Evolutionary conservation across 169 alveolate species (phyloP).

Genomic region (Babesia caballi): DNA sequence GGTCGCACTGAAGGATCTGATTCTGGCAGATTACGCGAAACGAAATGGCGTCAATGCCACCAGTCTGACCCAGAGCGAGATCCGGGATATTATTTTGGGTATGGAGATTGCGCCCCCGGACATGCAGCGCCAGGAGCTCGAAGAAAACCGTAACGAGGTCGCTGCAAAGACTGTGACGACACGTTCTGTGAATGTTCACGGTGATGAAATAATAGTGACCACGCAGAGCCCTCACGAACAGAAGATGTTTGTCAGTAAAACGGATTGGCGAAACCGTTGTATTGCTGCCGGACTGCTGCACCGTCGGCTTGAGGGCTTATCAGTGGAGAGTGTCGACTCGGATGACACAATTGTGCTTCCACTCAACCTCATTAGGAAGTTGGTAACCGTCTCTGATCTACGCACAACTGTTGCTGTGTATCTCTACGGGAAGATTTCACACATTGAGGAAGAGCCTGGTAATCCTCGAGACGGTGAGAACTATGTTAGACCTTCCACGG

Average conservation of each 20-base stretch:
- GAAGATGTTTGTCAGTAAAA: slow-evolving; percentile 92
- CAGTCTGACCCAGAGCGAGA: slow-evolving; percentile 98
- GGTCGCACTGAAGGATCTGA: slow-evolving; percentile 96
- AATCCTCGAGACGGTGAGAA: too few species aligned
- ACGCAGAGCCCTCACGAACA: slow-evolving; percentile 98
- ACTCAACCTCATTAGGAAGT: slow-evolving; percentile 94
- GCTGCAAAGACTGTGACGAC: slow-evolving; percentile 87
- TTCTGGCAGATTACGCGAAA: slow-evolving; percentile 98
- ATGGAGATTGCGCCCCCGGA: slow-evolving; percentile 99
- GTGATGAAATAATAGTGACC: slow-evolving; percentile 94
- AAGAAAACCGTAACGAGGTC: slow-evolving; percentile 80
- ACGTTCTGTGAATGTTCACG: slow-evolving; percentile 94
- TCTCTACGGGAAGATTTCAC: slow-evolving; percentile 88
- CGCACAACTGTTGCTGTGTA: slow-evolving; percentile 97
- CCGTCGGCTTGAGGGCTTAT: slow-evolving; percentile 95
- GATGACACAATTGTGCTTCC: slow-evolving; percentile 94
- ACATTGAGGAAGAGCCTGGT: slow-evolving; percentile 16
- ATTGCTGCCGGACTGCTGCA: slow-evolving; percentile 95
- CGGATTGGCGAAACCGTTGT: slow-evolving; percentile 99
- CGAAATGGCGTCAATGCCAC: slow-evolving; percentile 98
- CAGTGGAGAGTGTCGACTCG: slow-evolving; percentile 82
- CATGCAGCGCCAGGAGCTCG: slow-evolving; percentile 92
- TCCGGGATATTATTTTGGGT: slow-evolving; percentile 99
- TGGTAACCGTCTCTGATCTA: slow-evolving; percentile 95
- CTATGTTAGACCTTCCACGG: too few species aligned